phyloP scores from a whole-genome alignment of 2,329 filamentous ascomycete species.

The Colletotrichum lindemuthianum region DNA sequence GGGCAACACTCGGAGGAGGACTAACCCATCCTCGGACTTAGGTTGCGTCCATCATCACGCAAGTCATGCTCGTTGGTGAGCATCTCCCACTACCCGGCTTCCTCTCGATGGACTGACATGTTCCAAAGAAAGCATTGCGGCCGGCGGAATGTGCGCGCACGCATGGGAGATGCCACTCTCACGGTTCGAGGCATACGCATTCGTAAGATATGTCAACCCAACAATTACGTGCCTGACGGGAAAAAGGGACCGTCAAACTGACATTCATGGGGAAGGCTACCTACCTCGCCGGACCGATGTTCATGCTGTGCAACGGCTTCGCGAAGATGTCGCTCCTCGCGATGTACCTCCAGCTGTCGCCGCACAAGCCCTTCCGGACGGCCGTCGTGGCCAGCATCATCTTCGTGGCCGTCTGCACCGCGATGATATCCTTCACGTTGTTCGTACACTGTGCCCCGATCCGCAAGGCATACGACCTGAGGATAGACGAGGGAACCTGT shows the following conservation, averaged over 20 bases:
- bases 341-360: slow-evolving; percentile 51
- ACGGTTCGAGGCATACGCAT: slow-evolving; percentile 23
- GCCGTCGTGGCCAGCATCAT: slow-evolving; percentile 43
- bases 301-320: slow-evolving; percentile 47
- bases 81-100: too few relatives aligned
- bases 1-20: too few relatives aligned
- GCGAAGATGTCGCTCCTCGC: slow-evolving; percentile 51
- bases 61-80: slow-evolving; percentile 22
- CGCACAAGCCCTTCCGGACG: slow-evolving; percentile 46
- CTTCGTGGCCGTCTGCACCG: slow-evolving; percentile 41
- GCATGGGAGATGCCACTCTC: slow-evolving; percentile 37
- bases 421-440: slow-evolving; percentile 46
- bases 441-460: slow-evolving; percentile 51
- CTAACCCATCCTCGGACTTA: not conserved
- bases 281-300: slow-evolving; percentile 43
- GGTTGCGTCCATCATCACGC: slow-evolving; percentile 25
- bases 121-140: slow-evolving; percentile 1
- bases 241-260: too few relatives aligned
- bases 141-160: slow-evolving; percentile 31
- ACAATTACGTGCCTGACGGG: too few relatives aligned
- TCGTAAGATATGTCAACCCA: slow-evolving; percentile 22
- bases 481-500: slow-evolving; percentile 48
- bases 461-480: slow-evolving; percentile 44
- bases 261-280: slow-evolving; percentile 9
- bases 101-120: too few relatives aligned